Conservation (phyloP, 139 green algal genomes). For the Eudorina sp. region DNA sequence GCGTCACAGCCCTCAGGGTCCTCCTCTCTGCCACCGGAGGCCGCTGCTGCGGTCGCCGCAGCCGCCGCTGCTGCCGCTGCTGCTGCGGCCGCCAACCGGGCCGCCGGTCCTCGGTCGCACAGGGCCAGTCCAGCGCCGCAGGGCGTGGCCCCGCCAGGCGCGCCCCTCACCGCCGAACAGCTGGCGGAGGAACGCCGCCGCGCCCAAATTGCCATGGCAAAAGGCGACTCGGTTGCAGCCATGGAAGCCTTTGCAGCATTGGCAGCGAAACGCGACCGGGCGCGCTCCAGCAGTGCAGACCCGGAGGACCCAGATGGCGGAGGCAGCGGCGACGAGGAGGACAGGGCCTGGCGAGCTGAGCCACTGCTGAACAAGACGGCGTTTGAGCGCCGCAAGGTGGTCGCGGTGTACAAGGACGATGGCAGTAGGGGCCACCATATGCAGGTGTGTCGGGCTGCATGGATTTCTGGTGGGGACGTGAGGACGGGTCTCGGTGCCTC, state of each 20-base stretch:
- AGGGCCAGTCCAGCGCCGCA: slow-evolving; percentile 4
- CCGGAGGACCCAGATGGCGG: slow-evolving; percentile 37
- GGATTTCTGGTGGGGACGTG: too few species aligned
- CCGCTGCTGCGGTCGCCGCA: slow-evolving; percentile 8
- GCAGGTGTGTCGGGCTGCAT: too few species aligned
- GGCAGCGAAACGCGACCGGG: slow-evolving; percentile 56
- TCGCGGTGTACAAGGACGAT: slow-evolving; percentile 75
- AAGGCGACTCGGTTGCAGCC: slow-evolving; percentile 66
- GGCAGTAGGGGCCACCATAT: slow-evolving; percentile 82
- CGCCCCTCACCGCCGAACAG: slow-evolving; percentile 8
- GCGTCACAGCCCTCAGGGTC: too few species aligned
- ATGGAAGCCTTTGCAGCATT: slow-evolving; percentile 75
- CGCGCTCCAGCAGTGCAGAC: slow-evolving; percentile 1
- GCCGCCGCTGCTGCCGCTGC: background rate
- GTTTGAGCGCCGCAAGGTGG: slow-evolving; percentile 74
- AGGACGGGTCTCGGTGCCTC: too few species aligned
- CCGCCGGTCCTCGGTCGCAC: background rate
- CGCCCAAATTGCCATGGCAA: slow-evolving; percentile 8
- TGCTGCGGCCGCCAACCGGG: background rate
- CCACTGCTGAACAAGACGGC: slow-evolving; percentile 76
- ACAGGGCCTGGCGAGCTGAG: background rate
- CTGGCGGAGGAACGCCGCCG: slow-evolving; percentile 15
- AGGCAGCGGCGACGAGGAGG: slow-evolving; percentile 57
- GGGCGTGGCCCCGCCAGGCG: background rate
- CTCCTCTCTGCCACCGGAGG: slow-evolving; percentile 14